A percentile compares a stretch with the other conserved stretches of the same genome.
phyloP scores from a whole-genome alignment of 306 rosid species.

The Crotalaria pallida region DNA sequence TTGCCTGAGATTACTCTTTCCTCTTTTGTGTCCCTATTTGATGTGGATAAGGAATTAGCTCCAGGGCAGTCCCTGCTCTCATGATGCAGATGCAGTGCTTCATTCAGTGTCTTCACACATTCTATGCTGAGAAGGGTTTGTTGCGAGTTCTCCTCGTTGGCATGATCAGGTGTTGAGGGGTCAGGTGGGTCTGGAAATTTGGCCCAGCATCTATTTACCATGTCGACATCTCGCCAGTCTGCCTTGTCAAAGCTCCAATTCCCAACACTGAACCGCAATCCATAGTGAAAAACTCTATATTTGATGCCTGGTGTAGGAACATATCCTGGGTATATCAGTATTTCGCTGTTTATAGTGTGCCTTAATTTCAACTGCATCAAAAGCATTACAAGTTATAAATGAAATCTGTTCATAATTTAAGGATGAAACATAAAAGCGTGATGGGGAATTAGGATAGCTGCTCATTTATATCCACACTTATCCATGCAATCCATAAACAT shows the following conservation, averaged over 20 bases:
- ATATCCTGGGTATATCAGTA: constrained; percentile 88
- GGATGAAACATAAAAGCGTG: not conserved
- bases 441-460: not conserved
- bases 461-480: no score
- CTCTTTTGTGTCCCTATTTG: constrained; percentile 23
- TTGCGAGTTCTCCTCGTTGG: constrained; percentile 29
- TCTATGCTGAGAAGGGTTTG: constrained; percentile 84
- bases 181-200: constrained; percentile 82
- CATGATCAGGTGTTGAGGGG: constrained; percentile 41
- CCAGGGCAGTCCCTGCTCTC: constrained; percentile 42
- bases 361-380: constrained; percentile 68
- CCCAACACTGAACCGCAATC: constrained; percentile 75
- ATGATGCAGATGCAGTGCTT: constrained; percentile 70
- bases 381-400: constrained; percentile 11
- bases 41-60: constrained; percentile 37
- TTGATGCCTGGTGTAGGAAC: constrained; percentile 61
- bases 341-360: constrained; percentile 55
- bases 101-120: constrained; percentile 65
- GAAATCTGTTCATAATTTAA: not conserved
- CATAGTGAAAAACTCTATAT: constrained; percentile 92
- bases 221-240: constrained; percentile 61
- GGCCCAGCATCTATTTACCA: constrained; percentile 82
- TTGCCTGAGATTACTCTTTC: constrained; percentile 42
- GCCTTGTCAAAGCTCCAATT: constrained; percentile 99
- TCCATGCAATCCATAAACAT: no score